Conservation (phyloP, 202 grass and related monocot genomes). For the Carex arenaria region DNA sequence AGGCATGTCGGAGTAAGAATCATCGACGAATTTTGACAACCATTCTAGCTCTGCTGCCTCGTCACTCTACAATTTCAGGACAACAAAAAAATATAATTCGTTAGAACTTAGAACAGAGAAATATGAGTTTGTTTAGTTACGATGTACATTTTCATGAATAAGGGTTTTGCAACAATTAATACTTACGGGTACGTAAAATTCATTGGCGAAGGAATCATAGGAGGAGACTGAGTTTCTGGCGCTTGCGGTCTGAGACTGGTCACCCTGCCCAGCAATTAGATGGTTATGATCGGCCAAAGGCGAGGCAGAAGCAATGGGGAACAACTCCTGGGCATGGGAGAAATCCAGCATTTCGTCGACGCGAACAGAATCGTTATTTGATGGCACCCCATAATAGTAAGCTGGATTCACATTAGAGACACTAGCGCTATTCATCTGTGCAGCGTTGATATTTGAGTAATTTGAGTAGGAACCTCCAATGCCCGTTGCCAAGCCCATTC, state of each 20-base stretch:
- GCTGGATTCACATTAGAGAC: slow-evolving; percentile 19
- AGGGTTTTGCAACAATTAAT: neutral
- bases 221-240: slow-evolving; percentile 26
- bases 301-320: slow-evolving; percentile 27
- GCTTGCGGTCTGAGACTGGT: slow-evolving; percentile 30
- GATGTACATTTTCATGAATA: neutral
- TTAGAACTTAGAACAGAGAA: neutral
- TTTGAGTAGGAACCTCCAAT: slow-evolving; percentile 26
- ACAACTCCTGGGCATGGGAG: slow-evolving; percentile 66
- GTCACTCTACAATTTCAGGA: slow-evolving; percentile 44
- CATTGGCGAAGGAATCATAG: slow-evolving; percentile 68
- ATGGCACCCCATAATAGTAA: slow-evolving; percentile 57
- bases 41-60: slow-evolving; percentile 97
- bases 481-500: slow-evolving; percentile 31
- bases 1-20: slow-evolving; percentile 92
- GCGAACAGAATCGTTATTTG: slow-evolving; percentile 43
- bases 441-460: slow-evolving; percentile 28
- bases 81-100: slow-evolving; percentile 13
- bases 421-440: slow-evolving; percentile 22
- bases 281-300: slow-evolving; percentile 10
- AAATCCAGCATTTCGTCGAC: slow-evolving; percentile 80
- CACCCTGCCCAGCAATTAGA: slow-evolving; percentile 23
- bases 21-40: slow-evolving; percentile 97
- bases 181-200: slow-evolving; percentile 92
- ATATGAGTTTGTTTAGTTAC: neutral